A percentile compares a stretch with the other conserved stretches of the same genome.
These are phyloP conservation scores for Diaporthe aspalathi DNA, from an alignment of 2,329 filamentous ascomycete species.

Conservation along the genomic window DNA sequence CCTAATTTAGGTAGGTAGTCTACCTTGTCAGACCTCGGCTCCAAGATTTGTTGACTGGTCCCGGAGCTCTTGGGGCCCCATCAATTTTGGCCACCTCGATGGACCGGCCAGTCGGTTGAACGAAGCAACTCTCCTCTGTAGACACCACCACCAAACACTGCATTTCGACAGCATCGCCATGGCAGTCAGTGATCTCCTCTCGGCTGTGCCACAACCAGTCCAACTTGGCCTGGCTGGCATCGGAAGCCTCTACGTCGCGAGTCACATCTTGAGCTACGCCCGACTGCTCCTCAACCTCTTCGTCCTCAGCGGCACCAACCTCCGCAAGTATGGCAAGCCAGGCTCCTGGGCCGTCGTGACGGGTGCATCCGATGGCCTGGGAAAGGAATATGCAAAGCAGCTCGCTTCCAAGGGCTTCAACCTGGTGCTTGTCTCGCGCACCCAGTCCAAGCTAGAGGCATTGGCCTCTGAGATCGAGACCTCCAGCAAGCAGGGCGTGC, in stretches of 20 bases:
- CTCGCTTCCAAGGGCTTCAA: constrained; percentile 94
- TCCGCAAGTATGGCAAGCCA: constrained; percentile 89
- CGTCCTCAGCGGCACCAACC: constrained; percentile 75
- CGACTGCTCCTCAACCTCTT: constrained; percentile 76
- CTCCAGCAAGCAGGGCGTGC: constrained; percentile 56
- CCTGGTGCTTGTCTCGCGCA: constrained; percentile 92
- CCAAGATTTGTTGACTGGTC: constrained; percentile 1
- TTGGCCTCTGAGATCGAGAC: constrained; percentile 79
- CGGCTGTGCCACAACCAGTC: constrained; percentile 56
- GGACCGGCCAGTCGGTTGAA: neutral
- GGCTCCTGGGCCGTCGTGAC: constrained; percentile 96
- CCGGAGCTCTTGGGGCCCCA: neutral
- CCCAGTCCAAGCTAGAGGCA: constrained; percentile 86
- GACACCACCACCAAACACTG: neutral
- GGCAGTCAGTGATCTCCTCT: constrained; percentile 48
- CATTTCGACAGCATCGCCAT: constrained; percentile 18
- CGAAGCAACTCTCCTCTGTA: neutral
- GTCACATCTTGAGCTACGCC: constrained; percentile 68
- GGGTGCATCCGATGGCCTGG: constrained; percentile 94
- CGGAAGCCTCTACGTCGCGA: constrained; percentile 69
- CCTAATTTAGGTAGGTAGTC: too few species aligned
- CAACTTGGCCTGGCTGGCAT: constrained; percentile 62
- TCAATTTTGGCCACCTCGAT: constrained; percentile 10
- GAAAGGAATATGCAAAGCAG: constrained; percentile 94
- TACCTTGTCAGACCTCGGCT: constrained; percentile 9